Evolutionary conservation across 2,329 filamentous ascomycete species (phyloP), one percentile per base, ranked within the genome.

Genomic region (Fusarium metavorans): DNA sequence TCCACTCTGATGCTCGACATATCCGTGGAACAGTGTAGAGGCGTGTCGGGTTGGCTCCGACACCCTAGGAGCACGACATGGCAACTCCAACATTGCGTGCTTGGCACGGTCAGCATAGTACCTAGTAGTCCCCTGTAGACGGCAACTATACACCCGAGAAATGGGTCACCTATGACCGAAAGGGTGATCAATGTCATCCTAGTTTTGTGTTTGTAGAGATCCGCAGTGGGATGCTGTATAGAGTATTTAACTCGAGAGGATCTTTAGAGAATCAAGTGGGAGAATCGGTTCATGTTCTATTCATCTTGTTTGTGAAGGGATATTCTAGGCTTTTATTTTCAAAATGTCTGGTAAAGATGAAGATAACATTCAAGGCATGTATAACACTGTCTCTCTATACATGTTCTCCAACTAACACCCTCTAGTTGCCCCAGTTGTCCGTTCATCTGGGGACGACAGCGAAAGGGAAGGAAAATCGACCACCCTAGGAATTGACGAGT

Each of bases 11-110:
- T 37, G 18, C 14, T 14, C n/a, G 9, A 1, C 6, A 20, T 48
- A 37, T 25, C 41, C 41, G 10, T 43, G 39, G 39, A 11, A 60
- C 57, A 2, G 16, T 20, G 5, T 39, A 27, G 20, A 50, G 25
- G 7, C 43, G 18, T 11, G 35, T 64, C 61, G 61, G 61, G 30
- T 34, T 25, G 18, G 25, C 14, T 43, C 61, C 61, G 61, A 64
- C n/a, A 27, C 39, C 50, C 37, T 43, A 64, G 43, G 48, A 65
- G 62, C 62, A 65, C 62, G 62, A 65, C 62, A 65, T 65, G n/a
- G 16, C 37, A 48, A 48, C 52, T 45, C 52, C 43, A 30, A 23
- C 50, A 65, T 65, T 65, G 56, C 62, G 62, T 65, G 62, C 50
- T 65, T 65, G 32, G 20, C 25, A 30, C 41, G 43, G 16, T 27